Percentiles rank a stretch among this genome's conserved stretches.
These are phyloP conservation scores for Neocucurbitaria cava DNA, from an alignment of 2,329 filamentous ascomycete genomes.

Conservation along the genomic window DNA sequence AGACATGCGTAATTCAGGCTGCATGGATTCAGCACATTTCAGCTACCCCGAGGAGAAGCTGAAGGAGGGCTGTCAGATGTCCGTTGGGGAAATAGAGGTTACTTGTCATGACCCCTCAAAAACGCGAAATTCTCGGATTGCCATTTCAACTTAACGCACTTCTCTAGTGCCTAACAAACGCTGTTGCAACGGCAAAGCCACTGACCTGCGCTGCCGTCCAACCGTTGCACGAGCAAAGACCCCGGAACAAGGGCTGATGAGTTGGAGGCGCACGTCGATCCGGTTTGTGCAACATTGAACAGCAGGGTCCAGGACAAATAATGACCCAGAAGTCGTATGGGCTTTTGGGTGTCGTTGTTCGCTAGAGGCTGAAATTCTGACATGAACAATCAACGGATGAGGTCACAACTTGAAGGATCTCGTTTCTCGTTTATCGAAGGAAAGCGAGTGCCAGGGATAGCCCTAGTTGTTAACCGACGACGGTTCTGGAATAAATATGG, in stretches of 20 bases:
- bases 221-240: conserved; percentile 23
- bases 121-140: background rate
- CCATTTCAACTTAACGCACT: background rate
- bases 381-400: background rate
- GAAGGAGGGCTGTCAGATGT: background rate
- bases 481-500: conserved; percentile 28
- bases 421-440: conserved; percentile 18
- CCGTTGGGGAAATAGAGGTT: background rate
- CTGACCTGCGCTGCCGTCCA: conserved; percentile 1
- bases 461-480: conserved; percentile 31
- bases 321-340: background rate
- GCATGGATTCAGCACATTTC: conserved; percentile 5
- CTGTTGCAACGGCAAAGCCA: background rate
- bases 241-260: conserved; percentile 22
- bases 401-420: conserved; percentile 6
- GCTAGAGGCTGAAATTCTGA: background rate
- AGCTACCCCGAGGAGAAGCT: background rate
- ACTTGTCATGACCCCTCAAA: background rate
- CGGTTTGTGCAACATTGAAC: conserved; percentile 17
- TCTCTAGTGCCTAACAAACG: background rate
- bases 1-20: background rate
- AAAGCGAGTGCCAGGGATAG: conserved; percentile 28
- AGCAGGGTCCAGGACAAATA: background rate
- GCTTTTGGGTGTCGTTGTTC: background rate
- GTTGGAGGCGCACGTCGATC: conserved; percentile 14